Conservation (phyloP, 495 filamentous ascomycete genomes). For the Xylaria bambusicola region DNA sequence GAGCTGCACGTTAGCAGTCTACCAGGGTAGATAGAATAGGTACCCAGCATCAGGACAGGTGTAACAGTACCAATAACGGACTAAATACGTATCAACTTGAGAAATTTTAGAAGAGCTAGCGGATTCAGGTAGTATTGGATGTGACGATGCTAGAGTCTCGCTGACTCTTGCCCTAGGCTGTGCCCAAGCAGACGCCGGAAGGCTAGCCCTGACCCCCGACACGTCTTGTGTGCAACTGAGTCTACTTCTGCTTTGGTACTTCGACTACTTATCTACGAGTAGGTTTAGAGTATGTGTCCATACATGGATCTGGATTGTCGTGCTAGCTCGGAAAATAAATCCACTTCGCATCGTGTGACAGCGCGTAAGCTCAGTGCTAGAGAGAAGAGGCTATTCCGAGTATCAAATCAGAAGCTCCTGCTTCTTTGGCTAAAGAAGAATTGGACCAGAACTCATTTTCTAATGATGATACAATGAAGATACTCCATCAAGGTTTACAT, state of each 20-base stretch:
- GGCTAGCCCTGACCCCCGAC: not conserved
- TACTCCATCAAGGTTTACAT: too few relatives aligned
- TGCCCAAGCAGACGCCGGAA: not conserved
- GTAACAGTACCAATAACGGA: not conserved
- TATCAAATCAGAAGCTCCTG: conserved; percentile 1
- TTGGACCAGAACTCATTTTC: not conserved
- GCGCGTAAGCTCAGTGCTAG: conserved; percentile 16
- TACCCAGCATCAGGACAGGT: too few relatives aligned
- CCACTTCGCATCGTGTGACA: conserved; percentile 16
- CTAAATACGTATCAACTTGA: too few relatives aligned
- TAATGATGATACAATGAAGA: not conserved
- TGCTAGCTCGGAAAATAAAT: conserved; percentile 17
- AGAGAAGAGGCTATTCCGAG: conserved; percentile 10
- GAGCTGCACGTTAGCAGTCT: too few relatives aligned
- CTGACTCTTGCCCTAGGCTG: conserved; percentile 19
- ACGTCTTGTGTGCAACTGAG: conserved; percentile 8
- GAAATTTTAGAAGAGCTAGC: not conserved
- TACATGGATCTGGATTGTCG: not conserved
- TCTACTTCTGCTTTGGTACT: not conserved
- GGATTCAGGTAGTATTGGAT: not conserved
- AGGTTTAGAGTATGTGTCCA: not conserved
- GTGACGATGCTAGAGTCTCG: conserved; percentile 6
- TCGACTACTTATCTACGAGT: not conserved
- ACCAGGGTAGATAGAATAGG: too few relatives aligned
- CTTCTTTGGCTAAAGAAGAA: not conserved